Base-by-base conservation (phyloP, 2,329 filamentous ascomycete species). In the Metarhizium robertsii region DNA sequence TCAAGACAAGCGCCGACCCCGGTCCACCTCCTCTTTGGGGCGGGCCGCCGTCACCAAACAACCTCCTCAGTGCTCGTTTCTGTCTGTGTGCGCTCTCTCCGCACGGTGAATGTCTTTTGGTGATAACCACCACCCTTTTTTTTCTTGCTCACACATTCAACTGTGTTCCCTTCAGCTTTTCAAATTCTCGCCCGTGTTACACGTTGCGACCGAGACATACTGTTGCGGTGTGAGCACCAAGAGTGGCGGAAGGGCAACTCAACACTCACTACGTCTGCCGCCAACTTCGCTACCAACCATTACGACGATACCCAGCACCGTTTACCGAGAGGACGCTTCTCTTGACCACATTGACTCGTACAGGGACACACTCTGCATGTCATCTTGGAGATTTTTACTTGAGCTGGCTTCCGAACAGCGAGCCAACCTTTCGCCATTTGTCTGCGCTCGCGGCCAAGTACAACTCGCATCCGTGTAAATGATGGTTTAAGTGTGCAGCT, bases 171-270 rank as follows among this genome's bases (percentile, higher is more conserved):
- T 47, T 53, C 32, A 30, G 49, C 38, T 48, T 55, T 36, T 57
- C 16, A 38, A 38, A 48, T 43, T 25, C 32, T 34, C 55, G 20
- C 30, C 53, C 60, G 56, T 55, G 55, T 56, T 60, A 57, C 58
- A 60, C 58, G 46, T 59, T 56, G 61, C 62, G 58, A 61, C 64
- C 63, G 62, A 68, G 65, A 68, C 66, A 66, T 65, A 66, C 62
- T 62, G 60, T 60, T 52, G 42, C 52, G 53, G 56, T 53, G 46
- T 47, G 46, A 50, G 47, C 52, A 52, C 43, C 14, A 43, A 20
- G 16, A 36, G 29, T 25, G 29, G 52, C 16, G 13, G 38, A 43
- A 20, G n/a, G 36, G 49, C 52, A 30, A 54, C 49, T 16, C 43
- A 52, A 50, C 20, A 34, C 45, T 20, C 29, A 42, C 7, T 45